Conservation (phyloP, 2,329 filamentous ascomycete genomes). For the Colletotrichum tabaci region DNA sequence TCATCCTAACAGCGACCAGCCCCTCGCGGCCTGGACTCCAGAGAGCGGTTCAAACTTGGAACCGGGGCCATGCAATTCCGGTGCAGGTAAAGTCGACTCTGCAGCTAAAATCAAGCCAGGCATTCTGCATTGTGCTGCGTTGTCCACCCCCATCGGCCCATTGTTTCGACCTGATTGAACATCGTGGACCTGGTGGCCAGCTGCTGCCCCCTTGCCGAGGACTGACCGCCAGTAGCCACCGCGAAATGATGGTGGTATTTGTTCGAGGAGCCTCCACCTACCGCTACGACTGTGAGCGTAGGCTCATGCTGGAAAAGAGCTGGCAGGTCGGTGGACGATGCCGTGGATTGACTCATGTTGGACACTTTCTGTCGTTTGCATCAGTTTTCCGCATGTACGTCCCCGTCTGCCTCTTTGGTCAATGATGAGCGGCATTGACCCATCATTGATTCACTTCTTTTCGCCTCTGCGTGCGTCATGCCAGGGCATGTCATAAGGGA, state of each 20-base stretch:
- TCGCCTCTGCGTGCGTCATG: slow-evolving; percentile 13
- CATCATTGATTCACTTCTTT: background rate
- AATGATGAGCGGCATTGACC: background rate
- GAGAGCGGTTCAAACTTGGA: slow-evolving; percentile 22
- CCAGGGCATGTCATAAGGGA: slow-evolving; percentile 14
- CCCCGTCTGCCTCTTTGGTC: background rate
- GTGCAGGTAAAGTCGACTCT: slow-evolving; percentile 3
- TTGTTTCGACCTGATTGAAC: slow-evolving; percentile 35
- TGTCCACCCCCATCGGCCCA: slow-evolving; percentile 33
- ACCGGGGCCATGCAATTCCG: slow-evolving; percentile 18
- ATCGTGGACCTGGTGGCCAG: slow-evolving; percentile 12
- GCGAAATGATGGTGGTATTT: background rate
- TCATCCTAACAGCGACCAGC: slow-evolving; percentile 7
- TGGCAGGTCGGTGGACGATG: background rate
- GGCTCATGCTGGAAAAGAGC: background rate
- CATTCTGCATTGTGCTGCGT: slow-evolving; percentile 26
- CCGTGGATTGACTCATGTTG: background rate
- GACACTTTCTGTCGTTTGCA: background rate
- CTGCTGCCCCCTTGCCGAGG: slow-evolving; percentile 19
- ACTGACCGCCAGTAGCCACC: slow-evolving; percentile 40
- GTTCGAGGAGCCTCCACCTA: slow-evolving; percentile 4
- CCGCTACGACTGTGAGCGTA: background rate
- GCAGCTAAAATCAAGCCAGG: slow-evolving; percentile 13
- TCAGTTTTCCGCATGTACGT: background rate
- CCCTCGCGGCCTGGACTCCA: background rate